Percentiles rank a stretch among this genome's conserved stretches.
These are phyloP conservation scores for Botryotinia narcissicola DNA, from an alignment of 2,329 filamentous ascomycete species.

Conservation along the genomic window DNA sequence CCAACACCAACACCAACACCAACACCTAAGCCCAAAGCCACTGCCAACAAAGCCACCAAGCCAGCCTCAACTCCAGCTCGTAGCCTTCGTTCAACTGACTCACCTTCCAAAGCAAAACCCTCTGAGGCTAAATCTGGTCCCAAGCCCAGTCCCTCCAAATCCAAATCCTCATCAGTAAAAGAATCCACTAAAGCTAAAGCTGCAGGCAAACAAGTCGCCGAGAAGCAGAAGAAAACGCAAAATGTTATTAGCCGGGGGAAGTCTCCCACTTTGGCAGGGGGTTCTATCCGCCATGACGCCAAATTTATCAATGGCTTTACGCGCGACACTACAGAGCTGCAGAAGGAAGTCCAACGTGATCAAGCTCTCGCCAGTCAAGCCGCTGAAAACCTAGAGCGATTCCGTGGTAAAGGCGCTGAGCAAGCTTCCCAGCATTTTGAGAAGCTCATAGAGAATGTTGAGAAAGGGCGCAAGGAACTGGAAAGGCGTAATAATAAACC, in stretches of 20 bases:
- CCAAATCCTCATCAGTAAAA: not conserved
- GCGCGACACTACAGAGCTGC: not conserved
- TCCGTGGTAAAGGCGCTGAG: not conserved
- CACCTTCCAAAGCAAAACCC: not conserved
- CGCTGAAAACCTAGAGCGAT: not conserved
- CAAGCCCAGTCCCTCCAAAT: not conserved
- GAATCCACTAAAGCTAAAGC: not conserved
- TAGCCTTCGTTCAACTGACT: not conserved
- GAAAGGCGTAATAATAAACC: not conserved
- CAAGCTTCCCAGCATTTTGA: conserved; percentile 1
- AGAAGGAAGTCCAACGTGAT: not conserved
- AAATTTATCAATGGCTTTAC: not conserved
- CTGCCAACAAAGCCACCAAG: not conserved
- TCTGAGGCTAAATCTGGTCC: not conserved
- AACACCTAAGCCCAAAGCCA: not conserved
- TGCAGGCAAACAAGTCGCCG: not conserved
- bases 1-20: not conserved
- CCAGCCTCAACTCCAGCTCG: not conserved
- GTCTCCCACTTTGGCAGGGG: too few relatives aligned
- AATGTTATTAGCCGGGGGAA: not conserved
- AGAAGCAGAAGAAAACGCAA: not conserved
- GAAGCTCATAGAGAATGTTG: not conserved
- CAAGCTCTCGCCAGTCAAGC: not conserved
- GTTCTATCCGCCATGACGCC: not conserved
- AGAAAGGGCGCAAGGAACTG: not conserved